Evolutionary conservation across 2,329 filamentous ascomycete species (phyloP).

Genomic region (Xylaria arbuscula): DNA sequence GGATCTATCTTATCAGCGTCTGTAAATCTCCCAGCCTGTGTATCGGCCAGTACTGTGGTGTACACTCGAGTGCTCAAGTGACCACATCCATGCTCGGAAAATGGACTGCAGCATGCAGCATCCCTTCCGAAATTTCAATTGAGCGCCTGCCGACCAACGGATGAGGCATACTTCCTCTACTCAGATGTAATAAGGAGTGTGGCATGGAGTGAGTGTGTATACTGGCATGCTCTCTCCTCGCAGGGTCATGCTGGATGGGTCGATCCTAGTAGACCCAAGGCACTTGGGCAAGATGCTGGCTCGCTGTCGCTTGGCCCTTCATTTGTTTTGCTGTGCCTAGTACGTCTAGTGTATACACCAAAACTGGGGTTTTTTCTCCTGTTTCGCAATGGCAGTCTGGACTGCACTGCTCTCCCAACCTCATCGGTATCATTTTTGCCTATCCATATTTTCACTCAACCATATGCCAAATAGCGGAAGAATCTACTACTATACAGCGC

Average conservation of each 20-base stretch:
- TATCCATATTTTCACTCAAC: not conserved
- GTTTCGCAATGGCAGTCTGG: not conserved
- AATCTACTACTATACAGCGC: conserved; percentile 9
- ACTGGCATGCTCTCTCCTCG: conserved; percentile 1
- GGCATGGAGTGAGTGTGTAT: not conserved
- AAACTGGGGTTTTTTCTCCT: not conserved
- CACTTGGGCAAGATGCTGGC: not conserved
- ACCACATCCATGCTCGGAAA: conserved; percentile 39
- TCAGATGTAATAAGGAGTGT: not conserved
- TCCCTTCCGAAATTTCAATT: conserved; percentile 41
- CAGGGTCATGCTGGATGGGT: conserved; percentile 18
- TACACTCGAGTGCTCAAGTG: conserved; percentile 32
- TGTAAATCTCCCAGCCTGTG: conserved; percentile 19
- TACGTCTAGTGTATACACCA: too few species aligned
- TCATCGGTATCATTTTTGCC: too few species aligned
- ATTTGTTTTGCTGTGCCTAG: too few species aligned
- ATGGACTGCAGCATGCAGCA: conserved; percentile 41
- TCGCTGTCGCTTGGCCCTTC: not conserved
- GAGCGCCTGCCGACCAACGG: conserved; percentile 25
- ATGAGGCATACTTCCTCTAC: conserved; percentile 20
- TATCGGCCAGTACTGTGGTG: conserved; percentile 19
- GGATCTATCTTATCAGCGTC: conserved; percentile 33
- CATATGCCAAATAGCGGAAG: not conserved
- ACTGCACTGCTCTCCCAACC: not conserved
- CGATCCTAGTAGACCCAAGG: not conserved